Evolutionary conservation across 1,139 yeast genomes (phyloP).

Genomic region (Debaryomyces nepalensis): DNA sequence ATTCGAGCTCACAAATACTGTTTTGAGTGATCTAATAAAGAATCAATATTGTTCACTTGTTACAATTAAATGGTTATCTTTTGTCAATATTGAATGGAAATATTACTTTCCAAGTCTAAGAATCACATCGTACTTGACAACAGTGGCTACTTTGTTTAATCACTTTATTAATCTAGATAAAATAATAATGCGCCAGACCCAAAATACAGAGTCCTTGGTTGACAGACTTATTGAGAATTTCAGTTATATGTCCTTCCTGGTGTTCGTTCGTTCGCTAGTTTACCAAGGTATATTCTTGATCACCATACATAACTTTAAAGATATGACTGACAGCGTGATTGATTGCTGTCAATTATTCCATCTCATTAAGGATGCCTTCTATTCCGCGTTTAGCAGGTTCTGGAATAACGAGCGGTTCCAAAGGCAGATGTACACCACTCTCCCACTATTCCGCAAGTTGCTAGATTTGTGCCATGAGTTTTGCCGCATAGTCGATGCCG

Average conservation of each 20-base stretch:
- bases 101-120: slow-evolving; percentile 40
- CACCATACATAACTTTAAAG: slow-evolving; percentile 22
- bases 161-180: slow-evolving; percentile 30
- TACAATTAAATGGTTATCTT: slow-evolving; percentile 37
- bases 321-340: slow-evolving; percentile 11
- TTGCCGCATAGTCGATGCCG: background rate
- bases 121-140: slow-evolving; percentile 33
- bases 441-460: background rate
- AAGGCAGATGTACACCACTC: background rate
- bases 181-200: slow-evolving; percentile 16
- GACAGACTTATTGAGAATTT: slow-evolving; percentile 17
- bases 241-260: slow-evolving; percentile 21
- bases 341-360: slow-evolving; percentile 17
- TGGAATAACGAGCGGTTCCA: slow-evolving; percentile 2
- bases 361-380: slow-evolving; percentile 14
- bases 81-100: slow-evolving; percentile 33
- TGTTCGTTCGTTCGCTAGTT: slow-evolving; percentile 27
- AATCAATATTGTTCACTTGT: slow-evolving; percentile 27
- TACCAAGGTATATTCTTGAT: slow-evolving; percentile 32
- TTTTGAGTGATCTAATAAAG: slow-evolving; percentile 24
- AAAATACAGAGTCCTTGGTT: slow-evolving; percentile 20
- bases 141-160: slow-evolving; percentile 32
- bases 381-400: slow-evolving; percentile 17
- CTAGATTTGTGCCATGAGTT: slow-evolving; percentile 1
- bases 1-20: slow-evolving; percentile 8